Evolutionary conservation across 768 basidiomycete species (phyloP).

Genomic region (Leccinum aurantiacum): DNA sequence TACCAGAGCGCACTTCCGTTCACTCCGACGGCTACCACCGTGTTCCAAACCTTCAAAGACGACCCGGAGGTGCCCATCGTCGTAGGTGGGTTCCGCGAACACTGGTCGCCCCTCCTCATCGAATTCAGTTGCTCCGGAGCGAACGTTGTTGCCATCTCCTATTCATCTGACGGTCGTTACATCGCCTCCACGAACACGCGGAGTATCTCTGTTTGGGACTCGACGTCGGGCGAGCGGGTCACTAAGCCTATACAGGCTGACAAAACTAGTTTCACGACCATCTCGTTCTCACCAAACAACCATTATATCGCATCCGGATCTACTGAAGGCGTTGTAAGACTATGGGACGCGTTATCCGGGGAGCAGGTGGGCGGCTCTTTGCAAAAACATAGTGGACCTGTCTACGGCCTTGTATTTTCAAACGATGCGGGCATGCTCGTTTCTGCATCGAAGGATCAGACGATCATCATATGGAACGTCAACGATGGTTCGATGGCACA

Average conservation of each 20-base stretch:
- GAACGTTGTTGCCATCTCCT: slow-evolving; percentile 20
- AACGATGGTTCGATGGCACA: slow-evolving; percentile 14
- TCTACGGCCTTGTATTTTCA: slow-evolving; percentile 33
- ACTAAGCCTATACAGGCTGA: slow-evolving; percentile 18
- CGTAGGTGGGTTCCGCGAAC: slow-evolving; percentile 30
- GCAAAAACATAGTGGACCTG: slow-evolving; percentile 17
- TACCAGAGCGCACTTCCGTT: slow-evolving; percentile 34
- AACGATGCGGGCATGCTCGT: slow-evolving; percentile 25
- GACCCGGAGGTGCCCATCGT: slow-evolving; percentile 25
- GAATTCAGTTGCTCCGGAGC: slow-evolving; percentile 24
- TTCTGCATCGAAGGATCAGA: slow-evolving; percentile 28
- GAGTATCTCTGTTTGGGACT: slow-evolving; percentile 27
- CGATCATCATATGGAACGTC: slow-evolving; percentile 29
- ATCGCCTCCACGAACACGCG: slow-evolving; percentile 27
- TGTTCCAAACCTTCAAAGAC: slow-evolving; percentile 30
- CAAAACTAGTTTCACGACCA: slow-evolving; percentile 13
- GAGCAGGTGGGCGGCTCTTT: slow-evolving; percentile 18
- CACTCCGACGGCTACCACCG: slow-evolving; percentile 25
- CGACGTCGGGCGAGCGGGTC: slow-evolving; percentile 28
- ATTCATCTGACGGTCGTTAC: slow-evolving; percentile 30
- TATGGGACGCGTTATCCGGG: slow-evolving; percentile 30
- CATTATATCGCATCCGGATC: slow-evolving; percentile 28
- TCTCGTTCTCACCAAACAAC: slow-evolving; percentile 33
- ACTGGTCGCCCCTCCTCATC: slow-evolving; percentile 33
- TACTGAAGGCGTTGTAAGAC: slow-evolving; percentile 16